phyloP scores from a whole-genome alignment of 495 filamentous ascomycete genomes.

The Talaromyces ruber region DNA sequence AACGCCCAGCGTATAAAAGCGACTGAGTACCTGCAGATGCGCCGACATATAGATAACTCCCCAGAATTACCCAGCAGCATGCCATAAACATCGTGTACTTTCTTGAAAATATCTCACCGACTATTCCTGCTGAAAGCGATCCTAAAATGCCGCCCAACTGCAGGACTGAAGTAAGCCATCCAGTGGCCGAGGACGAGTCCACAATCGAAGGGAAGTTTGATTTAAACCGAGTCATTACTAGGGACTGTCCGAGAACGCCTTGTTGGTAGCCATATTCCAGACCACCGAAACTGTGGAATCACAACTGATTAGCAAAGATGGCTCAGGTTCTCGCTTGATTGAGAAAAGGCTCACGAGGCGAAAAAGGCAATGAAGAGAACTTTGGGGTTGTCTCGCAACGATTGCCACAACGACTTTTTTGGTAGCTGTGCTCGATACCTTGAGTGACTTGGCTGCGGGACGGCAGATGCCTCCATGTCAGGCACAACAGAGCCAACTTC shows the following conservation, averaged over 20 bases:
- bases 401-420: too few relatives aligned
- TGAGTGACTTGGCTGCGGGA: too few relatives aligned
- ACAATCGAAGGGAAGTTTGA: background rate
- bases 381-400: too few relatives aligned
- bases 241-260: background rate
- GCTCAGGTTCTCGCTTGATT: too few relatives aligned
- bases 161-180: background rate
- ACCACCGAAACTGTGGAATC: background rate
- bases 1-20: background rate
- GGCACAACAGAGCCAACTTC: too few relatives aligned
- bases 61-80: conserved; percentile 57
- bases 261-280: background rate
- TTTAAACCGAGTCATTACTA: background rate
- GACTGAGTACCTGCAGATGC: conserved; percentile 14
- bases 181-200: background rate
- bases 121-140: background rate
- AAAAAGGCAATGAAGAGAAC: too few relatives aligned
- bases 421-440: too few relatives aligned
- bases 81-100: conserved; percentile 62
- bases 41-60: conserved; percentile 44
- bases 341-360: too few relatives aligned
- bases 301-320: too few relatives aligned
- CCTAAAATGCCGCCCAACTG: background rate
- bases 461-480: too few relatives aligned
- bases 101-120: conserved; percentile 57